Conservation (phyloP, 352 stramenopile species). For the Thalassiosira gravida region DNA sequence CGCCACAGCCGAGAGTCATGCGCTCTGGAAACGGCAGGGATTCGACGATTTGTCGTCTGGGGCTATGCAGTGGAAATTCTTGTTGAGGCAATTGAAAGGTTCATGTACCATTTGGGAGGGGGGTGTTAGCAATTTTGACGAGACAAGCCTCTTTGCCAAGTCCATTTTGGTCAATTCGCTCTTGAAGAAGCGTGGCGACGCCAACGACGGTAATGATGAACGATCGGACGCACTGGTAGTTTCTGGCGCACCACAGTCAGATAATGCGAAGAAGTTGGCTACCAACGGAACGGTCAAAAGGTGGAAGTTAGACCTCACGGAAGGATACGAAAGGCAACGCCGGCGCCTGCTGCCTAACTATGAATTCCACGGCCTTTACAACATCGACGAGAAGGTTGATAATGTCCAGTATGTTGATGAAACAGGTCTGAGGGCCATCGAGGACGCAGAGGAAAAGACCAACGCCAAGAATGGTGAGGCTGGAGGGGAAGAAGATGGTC, state of each 20-base stretch:
- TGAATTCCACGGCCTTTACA: slow-evolving; percentile 87
- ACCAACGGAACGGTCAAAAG: slow-evolving; percentile 58
- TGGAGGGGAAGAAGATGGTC: slow-evolving; percentile 10
- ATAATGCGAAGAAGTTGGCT: slow-evolving; percentile 6
- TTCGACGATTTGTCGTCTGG: slow-evolving; percentile 86
- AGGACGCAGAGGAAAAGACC: slow-evolving; percentile 21
- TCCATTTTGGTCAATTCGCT: slow-evolving; percentile 45
- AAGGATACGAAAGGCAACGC: slow-evolving; percentile 83
- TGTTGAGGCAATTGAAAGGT: slow-evolving; percentile 83
- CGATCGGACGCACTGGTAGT: slow-evolving; percentile 21
- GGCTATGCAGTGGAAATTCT: slow-evolving; percentile 85
- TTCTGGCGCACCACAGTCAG: neutral
- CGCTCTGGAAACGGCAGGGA: slow-evolving; percentile 85
- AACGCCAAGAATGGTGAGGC: slow-evolving; percentile 8
- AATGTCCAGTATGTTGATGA: slow-evolving; percentile 59
- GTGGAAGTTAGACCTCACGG: slow-evolving; percentile 87
- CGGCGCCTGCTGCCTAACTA: slow-evolving; percentile 84
- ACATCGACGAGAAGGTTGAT: slow-evolving; percentile 83
- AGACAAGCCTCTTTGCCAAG: slow-evolving; percentile 61
- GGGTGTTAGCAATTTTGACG: slow-evolving; percentile 46
- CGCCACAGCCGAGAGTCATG: slow-evolving; percentile 79
- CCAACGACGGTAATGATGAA: slow-evolving; percentile 20
- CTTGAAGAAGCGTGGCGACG: slow-evolving; percentile 33
- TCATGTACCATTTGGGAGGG: slow-evolving; percentile 85
- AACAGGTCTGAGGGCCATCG: slow-evolving; percentile 43